A percentile compares a stretch with the other conserved stretches of the same genome.
Evolutionary conservation across 2,329 filamentous ascomycete genomes (phyloP).

Genomic region (Cercospora sojina): DNA sequence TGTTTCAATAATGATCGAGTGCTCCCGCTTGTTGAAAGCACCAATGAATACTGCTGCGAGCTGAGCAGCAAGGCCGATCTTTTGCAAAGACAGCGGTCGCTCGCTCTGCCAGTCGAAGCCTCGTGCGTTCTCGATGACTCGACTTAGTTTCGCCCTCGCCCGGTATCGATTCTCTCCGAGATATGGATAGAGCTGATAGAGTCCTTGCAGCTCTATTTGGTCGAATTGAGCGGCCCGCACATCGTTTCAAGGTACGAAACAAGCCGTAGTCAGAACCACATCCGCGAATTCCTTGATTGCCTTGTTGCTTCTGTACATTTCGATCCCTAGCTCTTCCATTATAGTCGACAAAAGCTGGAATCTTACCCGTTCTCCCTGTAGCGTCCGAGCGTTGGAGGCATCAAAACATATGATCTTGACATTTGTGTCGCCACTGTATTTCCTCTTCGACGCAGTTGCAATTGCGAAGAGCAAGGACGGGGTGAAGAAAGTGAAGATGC

Average conservation of each 20-base stretch:
- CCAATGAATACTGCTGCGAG: slow-evolving; percentile 9
- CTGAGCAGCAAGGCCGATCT: slow-evolving; percentile 14
- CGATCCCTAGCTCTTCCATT: background rate
- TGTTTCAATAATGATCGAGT: background rate
- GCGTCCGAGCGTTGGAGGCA: background rate
- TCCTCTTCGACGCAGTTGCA: slow-evolving; percentile 8
- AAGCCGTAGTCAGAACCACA: slow-evolving; percentile 10
- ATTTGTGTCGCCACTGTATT: slow-evolving; percentile 4
- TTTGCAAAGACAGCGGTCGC: background rate
- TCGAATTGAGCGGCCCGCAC: slow-evolving; percentile 9
- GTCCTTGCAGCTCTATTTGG: background rate
- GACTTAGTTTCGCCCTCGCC: background rate
- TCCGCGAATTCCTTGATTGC: slow-evolving; percentile 6
- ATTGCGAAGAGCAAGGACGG: slow-evolving; percentile 19
- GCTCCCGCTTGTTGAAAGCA: no score
- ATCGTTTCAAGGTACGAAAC: slow-evolving; percentile 6
- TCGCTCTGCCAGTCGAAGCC: slow-evolving; percentile 6
- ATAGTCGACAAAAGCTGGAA: slow-evolving; percentile 9
- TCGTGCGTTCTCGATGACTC: slow-evolving; percentile 2
- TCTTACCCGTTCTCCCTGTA: background rate
- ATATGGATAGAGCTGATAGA: slow-evolving; percentile 18
- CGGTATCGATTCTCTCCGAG: background rate
- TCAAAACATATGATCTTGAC: slow-evolving; percentile 15
- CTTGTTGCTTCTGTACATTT: background rate
- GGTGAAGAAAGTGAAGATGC: slow-evolving; percentile 17